Conservation (phyloP, 2,329 filamentous ascomycete genomes). For the Botrytis sinoallii region DNA sequence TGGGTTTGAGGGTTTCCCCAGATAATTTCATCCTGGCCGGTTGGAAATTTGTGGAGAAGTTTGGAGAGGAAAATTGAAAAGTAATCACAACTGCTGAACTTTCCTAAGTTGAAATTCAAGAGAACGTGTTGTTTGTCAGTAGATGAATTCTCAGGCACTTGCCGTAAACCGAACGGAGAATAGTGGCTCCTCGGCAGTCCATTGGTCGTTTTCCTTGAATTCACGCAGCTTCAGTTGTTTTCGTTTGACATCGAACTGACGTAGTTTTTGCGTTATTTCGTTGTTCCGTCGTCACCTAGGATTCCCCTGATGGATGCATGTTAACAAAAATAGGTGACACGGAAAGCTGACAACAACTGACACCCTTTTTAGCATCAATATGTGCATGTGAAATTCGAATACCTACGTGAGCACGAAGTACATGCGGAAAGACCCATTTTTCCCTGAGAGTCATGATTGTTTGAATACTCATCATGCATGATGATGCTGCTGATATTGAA, state of each 20-base stretch:
- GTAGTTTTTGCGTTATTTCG: background rate
- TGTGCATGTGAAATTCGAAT: background rate
- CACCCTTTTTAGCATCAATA: background rate
- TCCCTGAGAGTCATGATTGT: background rate
- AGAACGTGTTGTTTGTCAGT: background rate
- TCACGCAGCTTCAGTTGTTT: background rate
- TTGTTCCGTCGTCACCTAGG: background rate
- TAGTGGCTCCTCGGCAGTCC: background rate
- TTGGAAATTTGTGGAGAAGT: conserved; percentile 1
- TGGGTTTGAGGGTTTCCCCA: background rate
- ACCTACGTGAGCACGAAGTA: background rate
- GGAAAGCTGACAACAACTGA: conserved; percentile 5
- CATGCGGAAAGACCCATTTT: background rate
- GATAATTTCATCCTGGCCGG: background rate
- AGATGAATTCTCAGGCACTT: background rate
- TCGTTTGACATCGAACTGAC: background rate
- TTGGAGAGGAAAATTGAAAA: conserved; percentile 3
- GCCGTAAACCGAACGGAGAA: background rate
- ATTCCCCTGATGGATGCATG: conserved; percentile 1
- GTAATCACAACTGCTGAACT: background rate
- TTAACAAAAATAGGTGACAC: conserved; percentile 1
- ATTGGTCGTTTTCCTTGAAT: background rate
- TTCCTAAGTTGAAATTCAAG: background rate
- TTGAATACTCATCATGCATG: background rate
- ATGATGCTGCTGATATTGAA: conserved; percentile 1